phyloP scores from a whole-genome alignment of 495 filamentous ascomycete species.

The Acidomyces sp. region DNA sequence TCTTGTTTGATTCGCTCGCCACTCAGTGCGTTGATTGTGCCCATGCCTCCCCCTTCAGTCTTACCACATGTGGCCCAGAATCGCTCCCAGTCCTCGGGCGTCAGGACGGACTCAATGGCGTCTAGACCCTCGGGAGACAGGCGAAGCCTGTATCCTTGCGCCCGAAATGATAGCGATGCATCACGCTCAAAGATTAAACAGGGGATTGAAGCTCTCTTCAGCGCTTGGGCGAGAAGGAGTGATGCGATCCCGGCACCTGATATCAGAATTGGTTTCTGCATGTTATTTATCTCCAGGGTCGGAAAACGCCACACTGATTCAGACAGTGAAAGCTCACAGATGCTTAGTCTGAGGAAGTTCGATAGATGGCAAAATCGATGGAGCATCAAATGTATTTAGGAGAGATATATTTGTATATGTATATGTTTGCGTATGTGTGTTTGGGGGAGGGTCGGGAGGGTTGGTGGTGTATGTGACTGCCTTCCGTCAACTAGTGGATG shows the following conservation, averaged over 20 bases:
- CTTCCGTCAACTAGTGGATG: too few relatives aligned
- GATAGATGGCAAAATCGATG: too few relatives aligned
- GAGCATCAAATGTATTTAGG: too few relatives aligned
- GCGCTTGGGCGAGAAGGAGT: conserved; percentile 38
- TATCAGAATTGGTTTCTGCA: conserved; percentile 8
- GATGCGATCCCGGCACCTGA: conserved; percentile 40
- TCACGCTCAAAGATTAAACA: conserved; percentile 42
- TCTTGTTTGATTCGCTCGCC: conserved; percentile 24
- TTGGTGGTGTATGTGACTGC: too few relatives aligned
- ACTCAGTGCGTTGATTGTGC: conserved; percentile 34
- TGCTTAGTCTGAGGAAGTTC: too few relatives aligned
- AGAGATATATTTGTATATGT: too few relatives aligned
- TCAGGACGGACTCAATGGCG: conserved; percentile 40
- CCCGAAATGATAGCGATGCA: conserved; percentile 35
- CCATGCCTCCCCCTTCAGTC: conserved; percentile 35
- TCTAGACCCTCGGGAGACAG: conserved; percentile 38
- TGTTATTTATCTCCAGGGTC: too few relatives aligned
- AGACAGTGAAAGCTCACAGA: too few relatives aligned
- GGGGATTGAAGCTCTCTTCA: conserved; percentile 34
- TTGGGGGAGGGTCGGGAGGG: too few relatives aligned
- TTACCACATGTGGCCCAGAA: conserved; percentile 45
- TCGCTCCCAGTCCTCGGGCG: conserved; percentile 24
- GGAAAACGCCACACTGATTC: too few relatives aligned
- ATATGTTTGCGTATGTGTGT: too few relatives aligned
- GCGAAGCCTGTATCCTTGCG: conserved; percentile 43